A percentile compares a stretch with the other conserved stretches of the same genome.
Conservation (phyloP, 2,329 filamentous ascomycete genomes). For the Paecilomyces fulvus region DNA sequence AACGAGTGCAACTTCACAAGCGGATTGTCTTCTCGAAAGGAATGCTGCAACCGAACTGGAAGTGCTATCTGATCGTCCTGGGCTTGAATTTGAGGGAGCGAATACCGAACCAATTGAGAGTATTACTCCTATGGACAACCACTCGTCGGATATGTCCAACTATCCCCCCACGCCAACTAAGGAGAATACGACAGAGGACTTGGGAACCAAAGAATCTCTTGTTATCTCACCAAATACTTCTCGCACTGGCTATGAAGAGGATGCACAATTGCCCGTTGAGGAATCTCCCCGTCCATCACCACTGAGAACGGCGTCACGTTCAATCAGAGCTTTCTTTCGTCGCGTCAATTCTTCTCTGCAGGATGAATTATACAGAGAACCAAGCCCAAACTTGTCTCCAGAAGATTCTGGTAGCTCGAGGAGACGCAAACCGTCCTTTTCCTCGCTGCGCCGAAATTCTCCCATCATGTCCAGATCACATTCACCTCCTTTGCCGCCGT, state of each 20-base stretch:
- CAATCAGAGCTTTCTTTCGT: conserved; percentile 17
- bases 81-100: not conserved
- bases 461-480: conserved; percentile 1
- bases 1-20: too few relatives aligned
- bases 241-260: not conserved
- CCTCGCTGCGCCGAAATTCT: not conserved
- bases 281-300: conserved; percentile 3
- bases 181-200: not conserved
- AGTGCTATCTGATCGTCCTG: not conserved
- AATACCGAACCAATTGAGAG: conserved; percentile 12
- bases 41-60: not conserved
- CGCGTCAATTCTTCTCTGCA: conserved; percentile 5
- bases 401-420: conserved; percentile 10
- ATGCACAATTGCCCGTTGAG: not conserved
- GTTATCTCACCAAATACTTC: not conserved
- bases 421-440: not conserved
- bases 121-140: conserved; percentile 11
- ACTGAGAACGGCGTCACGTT: conserved; percentile 10
- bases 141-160: conserved; percentile 3
- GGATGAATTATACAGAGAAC: not conserved
- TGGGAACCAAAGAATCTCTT: not conserved
- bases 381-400: not conserved
- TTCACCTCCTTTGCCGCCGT: conserved; percentile 28
- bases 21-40: too few relatives aligned
- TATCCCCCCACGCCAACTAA: not conserved